Evolutionary conservation across 768 basidiomycete genomes (phyloP).

Genomic region (Hygrophoropsis aurantiaca): DNA sequence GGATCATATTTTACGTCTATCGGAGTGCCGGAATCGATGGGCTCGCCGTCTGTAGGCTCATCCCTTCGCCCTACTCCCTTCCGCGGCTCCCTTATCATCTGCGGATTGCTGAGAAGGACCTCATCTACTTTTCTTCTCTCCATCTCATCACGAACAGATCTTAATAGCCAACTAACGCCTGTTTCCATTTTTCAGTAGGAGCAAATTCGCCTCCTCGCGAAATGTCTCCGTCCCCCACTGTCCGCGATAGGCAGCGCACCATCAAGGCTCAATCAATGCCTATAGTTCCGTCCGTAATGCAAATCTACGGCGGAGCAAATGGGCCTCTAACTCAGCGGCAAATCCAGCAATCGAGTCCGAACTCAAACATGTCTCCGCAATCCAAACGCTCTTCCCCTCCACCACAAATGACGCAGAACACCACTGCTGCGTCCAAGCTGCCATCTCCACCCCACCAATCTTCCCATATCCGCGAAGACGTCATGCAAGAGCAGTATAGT

Average conservation of each 20-base stretch:
- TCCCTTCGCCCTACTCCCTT: conserved; percentile 1
- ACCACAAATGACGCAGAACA: conserved; percentile 29
- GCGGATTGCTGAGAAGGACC: conserved; percentile 2
- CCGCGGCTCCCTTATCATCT: neutral
- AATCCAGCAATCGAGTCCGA: conserved; percentile 34
- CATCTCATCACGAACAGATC: conserved; percentile 1
- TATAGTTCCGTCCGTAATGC: conserved; percentile 55
- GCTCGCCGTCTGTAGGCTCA: neutral
- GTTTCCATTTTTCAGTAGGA: conserved; percentile 10
- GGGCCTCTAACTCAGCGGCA: conserved; percentile 38
- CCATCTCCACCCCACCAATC: conserved; percentile 22
- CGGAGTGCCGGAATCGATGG: neutral
- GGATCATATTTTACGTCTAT: conserved; percentile 35
- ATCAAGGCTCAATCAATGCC: conserved; percentile 63
- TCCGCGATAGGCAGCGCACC: conserved; percentile 48
- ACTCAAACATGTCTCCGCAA: conserved; percentile 32
- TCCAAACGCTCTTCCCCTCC: conserved; percentile 33
- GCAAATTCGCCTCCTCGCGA: conserved; percentile 37
- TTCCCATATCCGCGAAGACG: conserved; percentile 30
- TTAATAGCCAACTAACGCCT: conserved; percentile 6
- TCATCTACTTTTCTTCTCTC: conserved; percentile 7
- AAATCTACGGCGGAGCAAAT: conserved; percentile 44
- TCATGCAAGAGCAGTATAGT: conserved; percentile 40
- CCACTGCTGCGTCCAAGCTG: conserved; percentile 32
- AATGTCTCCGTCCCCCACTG: conserved; percentile 41